phyloP scores from a whole-genome alignment of 495 filamentous ascomycete species.

The Penicillium diatomitis region DNA sequence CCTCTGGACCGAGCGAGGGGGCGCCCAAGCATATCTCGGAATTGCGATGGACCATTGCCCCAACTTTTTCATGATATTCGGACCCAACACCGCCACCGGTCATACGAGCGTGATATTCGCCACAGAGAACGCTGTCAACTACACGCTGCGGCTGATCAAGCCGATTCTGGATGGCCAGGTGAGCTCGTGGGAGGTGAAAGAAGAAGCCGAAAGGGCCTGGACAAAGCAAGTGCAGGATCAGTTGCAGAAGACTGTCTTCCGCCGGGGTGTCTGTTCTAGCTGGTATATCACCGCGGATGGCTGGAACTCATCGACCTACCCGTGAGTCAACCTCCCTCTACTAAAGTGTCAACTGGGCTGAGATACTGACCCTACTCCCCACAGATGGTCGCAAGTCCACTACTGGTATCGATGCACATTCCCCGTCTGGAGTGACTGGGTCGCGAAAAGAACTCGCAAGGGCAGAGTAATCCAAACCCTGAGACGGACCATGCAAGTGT shows the following conservation, averaged over 20 bases:
- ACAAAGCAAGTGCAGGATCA: slow-evolving; percentile 43
- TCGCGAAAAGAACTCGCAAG: slow-evolving; percentile 40
- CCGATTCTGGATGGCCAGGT: slow-evolving; percentile 31
- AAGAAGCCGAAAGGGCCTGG: slow-evolving; percentile 46
- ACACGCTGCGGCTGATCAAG: slow-evolving; percentile 35
- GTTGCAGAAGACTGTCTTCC: slow-evolving; percentile 46
- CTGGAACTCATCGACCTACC: slow-evolving; percentile 53
- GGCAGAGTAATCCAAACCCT: slow-evolving; percentile 25
- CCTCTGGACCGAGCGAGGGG: slow-evolving; percentile 49
- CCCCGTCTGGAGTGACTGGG: slow-evolving; percentile 48
- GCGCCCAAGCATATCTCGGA: slow-evolving; percentile 54
- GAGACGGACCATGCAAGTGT: slow-evolving; percentile 5
- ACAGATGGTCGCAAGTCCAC: slow-evolving; percentile 42
- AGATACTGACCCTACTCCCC: not conserved
- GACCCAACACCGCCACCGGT: slow-evolving; percentile 57
- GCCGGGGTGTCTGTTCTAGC: slow-evolving; percentile 41
- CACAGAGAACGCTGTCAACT: slow-evolving; percentile 50
- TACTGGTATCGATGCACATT: slow-evolving; percentile 43
- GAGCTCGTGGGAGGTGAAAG: slow-evolving; percentile 35
- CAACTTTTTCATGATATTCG: slow-evolving; percentile 60
- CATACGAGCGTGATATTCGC: slow-evolving; percentile 54
- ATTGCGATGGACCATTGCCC: slow-evolving; percentile 57
- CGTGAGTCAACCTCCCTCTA: slow-evolving; percentile 32
- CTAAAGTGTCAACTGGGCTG: not conserved
- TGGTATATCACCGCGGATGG: slow-evolving; percentile 50